phyloP scores from a whole-genome alignment of 768 basidiomycete genomes.

The Pleurotus platypus region DNA sequence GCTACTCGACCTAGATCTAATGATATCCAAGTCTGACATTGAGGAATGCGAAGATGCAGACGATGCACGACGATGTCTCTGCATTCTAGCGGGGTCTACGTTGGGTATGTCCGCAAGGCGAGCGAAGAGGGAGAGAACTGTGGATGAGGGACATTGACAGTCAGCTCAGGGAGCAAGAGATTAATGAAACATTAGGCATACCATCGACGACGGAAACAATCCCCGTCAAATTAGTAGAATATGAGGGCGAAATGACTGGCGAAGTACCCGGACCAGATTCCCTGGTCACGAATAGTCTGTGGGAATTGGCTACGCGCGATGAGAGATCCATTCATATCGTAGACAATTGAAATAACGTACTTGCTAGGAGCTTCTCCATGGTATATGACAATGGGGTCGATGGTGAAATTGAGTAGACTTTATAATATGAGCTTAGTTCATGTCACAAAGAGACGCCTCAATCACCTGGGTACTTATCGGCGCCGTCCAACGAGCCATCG shows the following conservation, averaged over 20 bases:
- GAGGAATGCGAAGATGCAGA: conserved; percentile 62
- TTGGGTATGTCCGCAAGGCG: conserved; percentile 68
- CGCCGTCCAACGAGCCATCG: conserved; percentile 76
- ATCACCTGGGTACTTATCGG: conserved; percentile 73
- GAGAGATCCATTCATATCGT: not conserved
- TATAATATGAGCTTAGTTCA: conserved; percentile 10
- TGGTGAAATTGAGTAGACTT: conserved; percentile 75
- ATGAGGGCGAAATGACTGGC: conserved; percentile 38
- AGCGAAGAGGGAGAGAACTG: conserved; percentile 79
- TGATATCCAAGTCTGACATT: conserved; percentile 33
- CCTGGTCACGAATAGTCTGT: conserved; percentile 74
- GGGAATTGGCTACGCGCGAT: conserved; percentile 59
- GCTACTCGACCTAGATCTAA: conserved; percentile 39
- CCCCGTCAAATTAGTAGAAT: conserved; percentile 55
- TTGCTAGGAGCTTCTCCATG: conserved; percentile 79
- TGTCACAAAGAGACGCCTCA: not conserved
- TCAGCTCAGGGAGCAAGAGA: not conserved
- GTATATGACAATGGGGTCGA: conserved; percentile 64
- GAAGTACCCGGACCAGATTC: conserved; percentile 46
- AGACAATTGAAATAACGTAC: conserved; percentile 37
- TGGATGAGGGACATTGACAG: not conserved
- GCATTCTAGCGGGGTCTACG: conserved; percentile 75
- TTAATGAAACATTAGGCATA: conserved; percentile 28
- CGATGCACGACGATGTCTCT: conserved; percentile 75
- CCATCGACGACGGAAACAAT: conserved; percentile 84